These are phyloP conservation scores for Fusarium concolor DNA, from an alignment of 2,329 filamentous ascomycete genomes.

Conservation along the genomic window DNA sequence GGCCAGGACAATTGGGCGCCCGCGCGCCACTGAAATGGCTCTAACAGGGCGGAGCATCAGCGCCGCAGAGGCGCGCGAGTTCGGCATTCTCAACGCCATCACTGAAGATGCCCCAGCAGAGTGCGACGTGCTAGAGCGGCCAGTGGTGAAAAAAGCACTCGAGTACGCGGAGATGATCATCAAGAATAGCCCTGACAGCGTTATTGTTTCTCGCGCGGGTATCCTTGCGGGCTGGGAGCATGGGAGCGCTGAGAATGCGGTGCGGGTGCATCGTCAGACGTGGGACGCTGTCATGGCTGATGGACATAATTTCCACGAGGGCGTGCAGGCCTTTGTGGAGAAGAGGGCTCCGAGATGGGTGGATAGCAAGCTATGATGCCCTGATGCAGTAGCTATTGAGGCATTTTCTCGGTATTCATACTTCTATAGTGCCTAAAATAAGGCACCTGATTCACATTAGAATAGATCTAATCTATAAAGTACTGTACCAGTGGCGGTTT, in stretches of 20 bases:
- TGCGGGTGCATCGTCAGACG: constrained; percentile 61
- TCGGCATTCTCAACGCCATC: constrained; percentile 76
- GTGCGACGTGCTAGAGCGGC: constrained; percentile 47
- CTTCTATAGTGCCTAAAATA: background rate
- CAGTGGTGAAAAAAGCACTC: constrained; percentile 66
- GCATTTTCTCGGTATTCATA: constrained; percentile 11
- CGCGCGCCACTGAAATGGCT: constrained; percentile 75
- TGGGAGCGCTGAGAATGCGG: constrained; percentile 69
- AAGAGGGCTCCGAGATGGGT: constrained; percentile 75
- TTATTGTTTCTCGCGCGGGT: constrained; percentile 76
- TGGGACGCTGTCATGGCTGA: constrained; percentile 69
- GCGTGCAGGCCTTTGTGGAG: constrained; percentile 77
- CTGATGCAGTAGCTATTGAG: constrained; percentile 20
- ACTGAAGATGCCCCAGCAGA: constrained; percentile 52
- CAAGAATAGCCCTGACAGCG: constrained; percentile 76
- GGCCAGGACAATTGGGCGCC: constrained; percentile 72
- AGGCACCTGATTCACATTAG: no score
- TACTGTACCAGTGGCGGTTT: background rate
- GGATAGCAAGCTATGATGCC: constrained; percentile 63
- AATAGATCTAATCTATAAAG: background rate
- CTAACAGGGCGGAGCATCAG: constrained; percentile 68
- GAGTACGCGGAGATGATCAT: constrained; percentile 68
- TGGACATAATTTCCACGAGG: constrained; percentile 77
- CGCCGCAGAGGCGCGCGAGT: constrained; percentile 68
- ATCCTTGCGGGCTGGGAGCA: constrained; percentile 76